These are phyloP conservation scores for Globisporangium emineosum DNA, from an alignment of 352 stramenopile genomes.

Conservation along the genomic window DNA sequence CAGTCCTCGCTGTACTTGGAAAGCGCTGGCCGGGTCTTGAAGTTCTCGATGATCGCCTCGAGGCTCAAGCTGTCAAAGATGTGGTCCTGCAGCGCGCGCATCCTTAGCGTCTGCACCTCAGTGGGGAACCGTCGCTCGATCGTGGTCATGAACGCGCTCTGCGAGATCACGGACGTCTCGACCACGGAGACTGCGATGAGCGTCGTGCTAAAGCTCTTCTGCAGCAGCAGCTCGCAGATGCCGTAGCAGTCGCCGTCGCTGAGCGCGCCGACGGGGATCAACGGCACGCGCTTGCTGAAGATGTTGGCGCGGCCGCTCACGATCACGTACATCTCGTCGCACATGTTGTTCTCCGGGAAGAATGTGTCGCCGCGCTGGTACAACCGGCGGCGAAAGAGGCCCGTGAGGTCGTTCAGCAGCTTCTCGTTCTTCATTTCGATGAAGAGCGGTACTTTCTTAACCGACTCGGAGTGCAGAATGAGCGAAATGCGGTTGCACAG, in stretches of 20 bases:
- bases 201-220: slow-evolving; percentile 46
- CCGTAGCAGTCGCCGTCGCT: slow-evolving; percentile 59
- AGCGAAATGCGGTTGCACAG: slow-evolving; percentile 68
- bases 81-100: slow-evolving; percentile 42
- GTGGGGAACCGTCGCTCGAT: slow-evolving; percentile 49
- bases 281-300: slow-evolving; percentile 35
- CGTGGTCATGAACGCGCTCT: slow-evolving; percentile 35
- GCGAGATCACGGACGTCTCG: slow-evolving; percentile 52
- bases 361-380: slow-evolving; percentile 69
- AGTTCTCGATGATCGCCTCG: slow-evolving; percentile 51
- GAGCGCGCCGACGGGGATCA: slow-evolving; percentile 48
- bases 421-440: slow-evolving; percentile 48
- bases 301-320: slow-evolving; percentile 59
- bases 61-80: slow-evolving; percentile 43
- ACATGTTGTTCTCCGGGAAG: slow-evolving; percentile 55
- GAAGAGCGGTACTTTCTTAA: slow-evolving; percentile 62
- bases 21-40: slow-evolving; percentile 34
- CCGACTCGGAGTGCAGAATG: slow-evolving; percentile 64
- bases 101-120: slow-evolving; percentile 35
- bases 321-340: slow-evolving; percentile 70
- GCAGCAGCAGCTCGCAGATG: slow-evolving; percentile 59
- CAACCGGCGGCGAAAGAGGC: slow-evolving; percentile 55
- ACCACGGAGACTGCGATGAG: slow-evolving; percentile 52
- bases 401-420: slow-evolving; percentile 62
- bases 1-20: slow-evolving; percentile 52